Base-by-base conservation (phyloP, 192 early-diverging fungal genomes). In the Linnemannia schmuckeri region DNA sequence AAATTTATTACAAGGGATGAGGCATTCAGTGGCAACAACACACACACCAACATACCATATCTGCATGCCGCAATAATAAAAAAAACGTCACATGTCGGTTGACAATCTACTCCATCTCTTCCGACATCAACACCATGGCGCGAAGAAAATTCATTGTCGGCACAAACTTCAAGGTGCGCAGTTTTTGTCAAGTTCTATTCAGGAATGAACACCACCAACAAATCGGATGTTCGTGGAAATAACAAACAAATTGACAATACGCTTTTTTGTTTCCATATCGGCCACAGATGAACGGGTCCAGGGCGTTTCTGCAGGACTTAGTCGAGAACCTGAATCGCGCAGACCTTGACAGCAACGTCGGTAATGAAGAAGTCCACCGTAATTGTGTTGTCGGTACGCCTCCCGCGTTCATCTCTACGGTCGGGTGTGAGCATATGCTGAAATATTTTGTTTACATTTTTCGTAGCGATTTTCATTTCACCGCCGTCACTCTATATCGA, bases 391-490 rank as follows among this genome's bases (percentile, higher is more conserved):
- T 35, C 35, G 1, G 69, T 35, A 37, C 20, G 2, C 52, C 44
- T 13, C 44, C 15, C 15, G 44, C 44, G 44, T 46, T 44, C 12
- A 44, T 44, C 9, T 3, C 44, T 0, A 46, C 44, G 15, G 44
- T 15, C 13, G 44, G 1, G 12, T 46, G 44, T 35, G 42, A 41
- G 24, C 35, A 18, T 38, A 18, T n/a, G 7, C n/a, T 63, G n/a
- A 44, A 61, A 10, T 15, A n/a, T 20, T 15, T 38, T 15, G 5
- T 52, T n/a, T 46, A 33, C 35, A 46, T 79, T 74, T 69, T 75
- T 69, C 24, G 85, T 88, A 96, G 98, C 99, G 91, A 97, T 99
- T 68, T 98, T 99, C 63, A 92, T 99, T 77, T 97, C 97, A 42
- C 97, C 97, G 17, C 98, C 98, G 70, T 91, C 94, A 71, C 92